Evolutionary conservation across 345 rosid species (phyloP).

Genomic region (Pistacia integerrima): DNA sequence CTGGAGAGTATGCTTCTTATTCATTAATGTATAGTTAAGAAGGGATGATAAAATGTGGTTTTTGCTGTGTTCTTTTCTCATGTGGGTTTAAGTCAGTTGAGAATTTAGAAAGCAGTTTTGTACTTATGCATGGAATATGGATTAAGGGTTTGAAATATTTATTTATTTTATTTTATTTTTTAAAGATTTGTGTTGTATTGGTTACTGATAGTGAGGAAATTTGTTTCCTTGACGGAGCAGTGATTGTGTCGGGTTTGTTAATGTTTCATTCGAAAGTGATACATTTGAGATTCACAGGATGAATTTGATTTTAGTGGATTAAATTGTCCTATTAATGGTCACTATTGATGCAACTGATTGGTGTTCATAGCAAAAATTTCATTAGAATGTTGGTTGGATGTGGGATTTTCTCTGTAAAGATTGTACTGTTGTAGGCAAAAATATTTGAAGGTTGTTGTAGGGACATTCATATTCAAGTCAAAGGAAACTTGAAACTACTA

Average conservation of each 20-base stretch:
- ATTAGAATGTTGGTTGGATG: neutral
- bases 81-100: neutral
- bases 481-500: neutral
- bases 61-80: neutral
- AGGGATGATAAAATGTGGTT: neutral
- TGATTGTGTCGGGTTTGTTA: slow-evolving; percentile 10
- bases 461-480: neutral
- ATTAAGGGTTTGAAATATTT: neutral
- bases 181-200: neutral
- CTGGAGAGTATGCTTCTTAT: neutral
- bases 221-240: neutral
- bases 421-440: neutral
- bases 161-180: neutral
- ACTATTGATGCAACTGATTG: neutral
- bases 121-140: neutral
- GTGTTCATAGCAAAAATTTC: neutral
- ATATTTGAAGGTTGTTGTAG: neutral
- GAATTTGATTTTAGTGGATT: neutral
- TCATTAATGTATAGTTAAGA: neutral
- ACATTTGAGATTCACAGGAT: neutral
- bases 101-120: neutral
- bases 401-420: neutral
- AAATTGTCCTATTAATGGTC: neutral
- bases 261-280: neutral
- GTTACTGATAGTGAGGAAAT: neutral